Conservation (phyloP, 345 rosid genomes). For the Raphanus sativus region DNA sequence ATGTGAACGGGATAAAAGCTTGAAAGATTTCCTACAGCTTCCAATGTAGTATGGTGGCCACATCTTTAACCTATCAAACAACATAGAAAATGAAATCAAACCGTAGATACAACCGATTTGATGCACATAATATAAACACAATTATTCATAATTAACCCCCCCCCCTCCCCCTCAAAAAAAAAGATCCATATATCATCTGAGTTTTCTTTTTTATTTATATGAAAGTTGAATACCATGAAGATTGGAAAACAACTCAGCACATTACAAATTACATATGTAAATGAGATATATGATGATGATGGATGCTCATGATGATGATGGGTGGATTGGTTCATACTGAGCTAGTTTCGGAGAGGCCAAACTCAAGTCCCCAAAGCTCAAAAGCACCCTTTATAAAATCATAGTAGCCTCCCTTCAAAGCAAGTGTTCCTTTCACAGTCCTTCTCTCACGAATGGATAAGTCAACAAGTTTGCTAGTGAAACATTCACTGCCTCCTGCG, state of each 20-base stretch:
- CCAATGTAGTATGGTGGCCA: slow-evolving; percentile 98
- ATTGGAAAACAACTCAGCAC: slow-evolving; percentile 14
- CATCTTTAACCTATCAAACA: slow-evolving; percentile 92
- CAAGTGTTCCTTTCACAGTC: slow-evolving; percentile 73
- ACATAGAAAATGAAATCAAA: slow-evolving; percentile 43
- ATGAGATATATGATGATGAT: slow-evolving; percentile 17
- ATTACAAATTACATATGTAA: slow-evolving; percentile 26
- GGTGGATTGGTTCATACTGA: slow-evolving; percentile 71
- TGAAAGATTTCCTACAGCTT: slow-evolving; percentile 65
- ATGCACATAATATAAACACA: background rate
- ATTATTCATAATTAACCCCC: background rate
- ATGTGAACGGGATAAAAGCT: slow-evolving; percentile 34
- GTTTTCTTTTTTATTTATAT: slow-evolving; percentile 16
- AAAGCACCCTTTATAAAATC: slow-evolving; percentile 81
- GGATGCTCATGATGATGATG: slow-evolving; percentile 36
- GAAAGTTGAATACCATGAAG: slow-evolving; percentile 4
- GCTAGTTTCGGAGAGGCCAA: slow-evolving; percentile 61
- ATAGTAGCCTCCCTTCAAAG: slow-evolving; percentile 87
- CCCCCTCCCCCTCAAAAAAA: background rate
- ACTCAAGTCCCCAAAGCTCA: slow-evolving; percentile 94
- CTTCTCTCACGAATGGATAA: slow-evolving; percentile 93
- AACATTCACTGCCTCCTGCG: slow-evolving; percentile 95
- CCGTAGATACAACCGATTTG: slow-evolving; percentile 33
- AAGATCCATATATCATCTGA: background rate
- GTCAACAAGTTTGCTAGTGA: slow-evolving; percentile 82